Evolutionary conservation across 352 stramenopile species (phyloP), one percentile per base, ranked within the genome.

Genomic region (Globisporangium iwayamae): DNA sequence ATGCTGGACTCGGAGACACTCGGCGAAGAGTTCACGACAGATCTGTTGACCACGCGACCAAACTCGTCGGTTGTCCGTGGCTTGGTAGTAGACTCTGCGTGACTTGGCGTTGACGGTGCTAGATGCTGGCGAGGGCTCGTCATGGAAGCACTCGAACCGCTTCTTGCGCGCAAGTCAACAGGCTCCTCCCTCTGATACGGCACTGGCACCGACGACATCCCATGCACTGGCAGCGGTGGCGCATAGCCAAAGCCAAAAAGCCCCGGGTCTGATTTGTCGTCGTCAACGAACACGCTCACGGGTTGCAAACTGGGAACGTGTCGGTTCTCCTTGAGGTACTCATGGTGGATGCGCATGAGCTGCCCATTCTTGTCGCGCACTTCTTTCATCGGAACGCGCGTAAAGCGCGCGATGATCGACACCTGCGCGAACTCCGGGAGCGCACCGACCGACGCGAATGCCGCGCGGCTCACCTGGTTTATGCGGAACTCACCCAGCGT

Each of bases 341-440:
- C 82, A 28, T 77, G 71, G 53, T 81, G 81, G 13, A 91, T 72
- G n/a, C 79, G 76, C 75, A 88, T 83, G 38, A 94, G 70, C 47
- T 90, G 73, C 1, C 78, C 79, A 54, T 94, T 92, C 73, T 94
- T 94, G 67, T 92, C 81, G 4, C 81, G 81, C 32, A 91, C 63
- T 3, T 81, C 78, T 43, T 73, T 68, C 71, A 91, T 83, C 1
- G 75, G 71, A 14, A 78, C 86, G 18, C 82, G 79, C 7, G 75
- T 74, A 60, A 94, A 94, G 1, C 82, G 80, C 3, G 83, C 74
- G 20, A 92, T 75, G 50, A 94, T 85, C 22, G 74, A 62, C 32
- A 89, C 78, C 67, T 94, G 85, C 28, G 83, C 82, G 54, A 92
- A 94, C 52, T 91, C 83, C 1, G 85, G 85, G 54, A 93, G 82